phyloP scores from a whole-genome alignment of 2,329 filamentous ascomycete species.

The Alternaria longipes region DNA sequence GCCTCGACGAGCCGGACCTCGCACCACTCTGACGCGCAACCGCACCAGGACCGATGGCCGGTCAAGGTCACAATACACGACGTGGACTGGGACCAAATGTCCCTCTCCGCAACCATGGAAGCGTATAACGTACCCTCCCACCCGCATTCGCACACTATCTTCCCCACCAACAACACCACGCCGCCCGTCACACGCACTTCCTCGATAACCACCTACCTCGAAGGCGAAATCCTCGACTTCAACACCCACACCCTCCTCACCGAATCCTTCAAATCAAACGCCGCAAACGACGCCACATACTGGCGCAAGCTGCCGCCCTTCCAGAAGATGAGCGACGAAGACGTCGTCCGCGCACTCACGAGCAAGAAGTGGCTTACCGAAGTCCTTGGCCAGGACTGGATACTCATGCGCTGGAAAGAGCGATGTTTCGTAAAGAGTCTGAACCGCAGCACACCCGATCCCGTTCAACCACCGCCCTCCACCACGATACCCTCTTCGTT shows the following conservation, averaged over 20 bases:
- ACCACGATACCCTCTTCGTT: conserved; percentile 12
- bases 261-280: conserved; percentile 57
- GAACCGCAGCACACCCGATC: conserved; percentile 26
- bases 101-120: conserved; percentile 73
- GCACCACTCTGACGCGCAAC: conserved; percentile 29
- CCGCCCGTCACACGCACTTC: conserved; percentile 46
- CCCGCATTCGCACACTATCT: conserved; percentile 41
- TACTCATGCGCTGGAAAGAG: conserved; percentile 67
- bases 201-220: conserved; percentile 70
- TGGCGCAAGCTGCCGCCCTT: conserved; percentile 61
- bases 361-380: conserved; percentile 47
- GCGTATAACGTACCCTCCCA: conserved; percentile 71
- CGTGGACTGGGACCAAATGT: conserved; percentile 69
- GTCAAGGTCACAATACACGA: conserved; percentile 72
- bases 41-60: conserved; percentile 69
- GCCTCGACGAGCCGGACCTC: conserved; percentile 36
- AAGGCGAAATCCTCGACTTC: conserved; percentile 74
- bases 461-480: conserved; percentile 23
- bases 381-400: conserved; percentile 57
- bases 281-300: conserved; percentile 57
- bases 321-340: conserved; percentile 49
- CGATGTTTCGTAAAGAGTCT: conserved; percentile 57
- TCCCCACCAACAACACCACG: conserved; percentile 22
- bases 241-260: conserved; percentile 62
- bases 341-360: conserved; percentile 56